Base-by-base conservation (phyloP, 352 stramenopile species). In the Phytophthora meadii region DNA sequence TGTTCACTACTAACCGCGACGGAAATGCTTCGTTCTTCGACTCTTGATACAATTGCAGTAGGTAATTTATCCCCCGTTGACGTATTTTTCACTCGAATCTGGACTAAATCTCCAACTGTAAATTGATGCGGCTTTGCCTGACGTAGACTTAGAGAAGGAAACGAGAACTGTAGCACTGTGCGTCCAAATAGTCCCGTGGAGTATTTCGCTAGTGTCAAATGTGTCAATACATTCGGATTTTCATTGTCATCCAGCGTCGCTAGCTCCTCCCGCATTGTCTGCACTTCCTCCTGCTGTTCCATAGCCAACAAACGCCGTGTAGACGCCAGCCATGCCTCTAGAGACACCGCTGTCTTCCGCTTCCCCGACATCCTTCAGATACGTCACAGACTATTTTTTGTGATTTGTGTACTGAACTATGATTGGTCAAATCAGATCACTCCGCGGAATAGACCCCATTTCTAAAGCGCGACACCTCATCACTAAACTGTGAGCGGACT, bases 41-140 rank as follows among this genome's bases (percentile, higher is more conserved):
- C 74, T 28, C 74, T 72, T 6, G 82, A 77, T 10, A 94, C 80
- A 48, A 95, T 88, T 0, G 81, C 84, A 1, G 77, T 87, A 5
- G 83, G 82, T 22, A 72, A 28, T 30, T 72, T 74, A 5, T 52
- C 25, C 4, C 42, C 42, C 9, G 46, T 47, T 12, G 59, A 15
- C n/a, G 55, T 27, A 46, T 32, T 55, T 37, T 61, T 70, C 11
- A 72, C n/a, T n/a, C 85, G 76, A 14, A 97, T 60, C 62, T 91
- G 83, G 32, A 97, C 89, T 22, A 96, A 62, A 66, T 97, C 89
- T 3, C 90, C 89, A 2, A 93, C 81, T 11, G 83, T 90, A 53
- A 97, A 90, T 24, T 88, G 77, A 62, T 97, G 88, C 5, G 82
- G 73, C 64, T 93, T 94, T 53, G 77, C 47, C 11, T 74, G 69